These are phyloP conservation scores for Aspergillus niger DNA, from an alignment of 2,329 filamentous ascomycete genomes.

Conservation along the genomic window DNA sequence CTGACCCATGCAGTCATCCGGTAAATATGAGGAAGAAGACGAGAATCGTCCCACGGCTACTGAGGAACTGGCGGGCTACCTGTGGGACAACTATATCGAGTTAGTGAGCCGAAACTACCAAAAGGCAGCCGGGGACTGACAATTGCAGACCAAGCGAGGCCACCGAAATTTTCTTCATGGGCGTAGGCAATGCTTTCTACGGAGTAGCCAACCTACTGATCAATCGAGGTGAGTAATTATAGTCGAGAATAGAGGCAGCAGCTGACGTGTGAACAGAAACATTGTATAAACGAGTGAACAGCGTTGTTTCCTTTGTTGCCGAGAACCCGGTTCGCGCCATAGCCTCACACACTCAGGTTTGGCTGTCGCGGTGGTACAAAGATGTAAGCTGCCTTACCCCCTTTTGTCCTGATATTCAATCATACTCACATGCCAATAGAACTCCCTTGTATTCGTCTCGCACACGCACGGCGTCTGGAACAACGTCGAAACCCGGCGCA, in stretches of 20 bases:
- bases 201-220: slow-evolving; percentile 80
- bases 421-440: slow-evolving; percentile 35
- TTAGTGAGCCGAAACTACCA: slow-evolving; percentile 33
- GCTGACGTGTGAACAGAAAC: slow-evolving; percentile 41
- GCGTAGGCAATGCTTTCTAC: slow-evolving; percentile 84
- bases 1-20: slow-evolving; percentile 26
- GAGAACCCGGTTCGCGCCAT: slow-evolving; percentile 74
- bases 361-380: slow-evolving; percentile 78
- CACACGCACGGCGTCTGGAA: slow-evolving; percentile 74
- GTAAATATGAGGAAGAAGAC: slow-evolving; percentile 49
- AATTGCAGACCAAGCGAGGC: slow-evolving; percentile 59
- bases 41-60: slow-evolving; percentile 57
- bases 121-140: background rate
- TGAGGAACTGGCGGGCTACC: slow-evolving; percentile 75
- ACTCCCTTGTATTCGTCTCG: slow-evolving; percentile 78
- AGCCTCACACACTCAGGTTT: slow-evolving; percentile 71
- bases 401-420: background rate
- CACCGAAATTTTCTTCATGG: slow-evolving; percentile 79
- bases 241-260: background rate
- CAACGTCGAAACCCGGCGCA: slow-evolving; percentile 60
- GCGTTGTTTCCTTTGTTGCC: slow-evolving; percentile 79
- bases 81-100: slow-evolving; percentile 98
- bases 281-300: slow-evolving; percentile 68
- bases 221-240: slow-evolving; percentile 62
- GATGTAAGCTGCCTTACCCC: slow-evolving; percentile 46